Evolutionary conservation across 805 yeast genomes (phyloP), one percentile per base, ranked within the genome.

Genomic region (Schwanniomyces polymorphus): DNA sequence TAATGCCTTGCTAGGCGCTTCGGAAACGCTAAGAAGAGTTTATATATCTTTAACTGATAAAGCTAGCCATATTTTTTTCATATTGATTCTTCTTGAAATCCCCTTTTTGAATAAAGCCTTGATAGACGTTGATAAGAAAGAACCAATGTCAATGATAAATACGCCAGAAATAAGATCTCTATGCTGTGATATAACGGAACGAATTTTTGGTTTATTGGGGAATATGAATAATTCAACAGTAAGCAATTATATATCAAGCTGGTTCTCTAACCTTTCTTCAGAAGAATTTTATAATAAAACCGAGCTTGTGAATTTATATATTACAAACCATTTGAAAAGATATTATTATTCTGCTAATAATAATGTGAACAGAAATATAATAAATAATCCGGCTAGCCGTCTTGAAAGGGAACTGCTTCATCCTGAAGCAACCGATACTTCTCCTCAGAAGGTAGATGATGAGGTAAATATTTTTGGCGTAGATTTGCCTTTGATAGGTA

Each of bases 261-360:
- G 88, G 85, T 74, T 83, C 58, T 69, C 82, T 3, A 69, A 75
- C 39, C 57, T 74, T 14, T 65, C 83, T 0, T 46, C 53, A 0
- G 64, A 61, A 0, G 74, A 69, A 7, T 85, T 86, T 52, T 61
- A 63, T 8, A 57, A 63, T 2, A 83, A 84, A 54, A 78, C 90
- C 0, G 89, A 89, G 34, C 68, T 86, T 27, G 56, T 88, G 42
- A 91, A 91, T 57, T 72, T 89, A 18, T 90, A 86, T 64, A 77
- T 91, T 31, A 86, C 95, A 0, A 89, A 87, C 58, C 89, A 88
- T 39, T 69, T 91, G 45, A 78, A 83, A 35, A 74, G 81, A 48
- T 72, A 80, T 45, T 70, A 76, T 52, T 76, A 72, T 59, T 53
- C 59, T 48, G 65, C 70, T 44, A 60, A 68, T 49, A 67, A 63